Base-by-base conservation (phyloP, 371 early-diverging fungal species). In the Circinella minor region DNA sequence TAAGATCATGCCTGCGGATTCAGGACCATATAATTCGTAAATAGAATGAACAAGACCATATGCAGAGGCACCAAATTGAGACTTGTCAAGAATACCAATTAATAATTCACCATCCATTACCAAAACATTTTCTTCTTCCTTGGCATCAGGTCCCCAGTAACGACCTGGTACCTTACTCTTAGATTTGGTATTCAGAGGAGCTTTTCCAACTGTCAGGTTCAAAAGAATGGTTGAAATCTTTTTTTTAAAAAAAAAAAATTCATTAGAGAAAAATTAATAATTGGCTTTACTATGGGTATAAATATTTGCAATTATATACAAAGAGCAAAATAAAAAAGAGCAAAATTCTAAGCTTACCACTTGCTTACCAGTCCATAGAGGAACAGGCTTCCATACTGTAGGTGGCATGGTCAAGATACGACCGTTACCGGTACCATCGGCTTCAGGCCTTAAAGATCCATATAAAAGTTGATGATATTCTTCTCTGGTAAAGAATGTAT, bases 291-390 rank as follows among this genome's bases (percentile, higher is more conserved):
- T 27, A 27, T 27, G 27, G 27, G 27, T 46, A 64, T 37, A 57
- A 47, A 43, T 43, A 43, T 43, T 43, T 43, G 43, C 43, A 43
- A 43, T 57, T 34, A 51, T 18, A 11, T 8, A 3, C 17, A 6
- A n/a, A n/a, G 7, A 11, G 8, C 1, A 37, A 3, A 38, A 36
- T 6, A 5, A 46, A 43, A 3, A 15, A 46, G 43, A 14, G 15
- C 15, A 36, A 39, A 14, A 70, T 27, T 2, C 27, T 27, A 27
- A 27, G 27, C 80, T 72, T 72, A 87, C 83, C 46, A 99, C 89
- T 85, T 99, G 99, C 85, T 99, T 99, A 65, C 99, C 99, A 4
- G 99, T 96, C 98, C 99, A 99, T 47, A 95, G 72, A 18, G 89
- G 91, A 34, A 74, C 74, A 14, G 99, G 99, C 82, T 96, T 94